Base-by-base conservation (phyloP, 345 rosid genomes). In the Brassica juncea region DNA sequence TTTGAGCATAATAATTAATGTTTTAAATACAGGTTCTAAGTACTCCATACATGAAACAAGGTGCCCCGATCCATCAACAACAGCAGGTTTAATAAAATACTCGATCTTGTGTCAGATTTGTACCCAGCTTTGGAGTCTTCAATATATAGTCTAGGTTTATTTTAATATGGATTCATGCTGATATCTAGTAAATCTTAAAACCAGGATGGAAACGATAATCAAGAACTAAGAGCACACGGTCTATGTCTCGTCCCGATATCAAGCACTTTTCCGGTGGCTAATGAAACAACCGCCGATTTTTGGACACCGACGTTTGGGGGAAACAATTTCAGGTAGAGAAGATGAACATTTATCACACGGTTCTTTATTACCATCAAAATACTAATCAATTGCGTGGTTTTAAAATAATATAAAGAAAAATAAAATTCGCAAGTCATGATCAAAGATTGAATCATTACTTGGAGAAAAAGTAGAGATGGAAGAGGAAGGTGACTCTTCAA, bases 251-350 rank as follows among this genome's bases (percentile, higher is more conserved):
- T 91, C 60, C 95, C 97, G 3, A 77, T 92, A 35, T 86, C 99
- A 9, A 92, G 90, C 86, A 88, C 93, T 21, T 89, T 84, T 74
- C 93, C 95, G 2, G 89, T 89, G 35, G 86, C 99, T 27, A 90
- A 88, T n/a, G 96, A 90, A 82, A 82, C 92, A 49, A 79, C 92
- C 2, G 88, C 84, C 15, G 97, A 91, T 77, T 89, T 90, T 79
- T 93, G 99, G 99, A 89, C 87, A 66, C 95, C 97, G n/a, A 87
- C 96, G 59, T 91, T 89, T 72, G 99, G 96, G 55, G 93, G 90
- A 21, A 82, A 72, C 74, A 82, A 52, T 68, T 77, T 82, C 84
- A 82, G 84, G 84, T 82, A 82, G n/a, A 70, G 8, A 75, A 19
- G 8, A 54, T 63, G 59, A 63, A 65, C 42, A 1, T 65, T 54